Evolutionary conservation across 2,329 filamentous ascomycete genomes (phyloP).

Genomic region (Colletotrichum salicis): DNA sequence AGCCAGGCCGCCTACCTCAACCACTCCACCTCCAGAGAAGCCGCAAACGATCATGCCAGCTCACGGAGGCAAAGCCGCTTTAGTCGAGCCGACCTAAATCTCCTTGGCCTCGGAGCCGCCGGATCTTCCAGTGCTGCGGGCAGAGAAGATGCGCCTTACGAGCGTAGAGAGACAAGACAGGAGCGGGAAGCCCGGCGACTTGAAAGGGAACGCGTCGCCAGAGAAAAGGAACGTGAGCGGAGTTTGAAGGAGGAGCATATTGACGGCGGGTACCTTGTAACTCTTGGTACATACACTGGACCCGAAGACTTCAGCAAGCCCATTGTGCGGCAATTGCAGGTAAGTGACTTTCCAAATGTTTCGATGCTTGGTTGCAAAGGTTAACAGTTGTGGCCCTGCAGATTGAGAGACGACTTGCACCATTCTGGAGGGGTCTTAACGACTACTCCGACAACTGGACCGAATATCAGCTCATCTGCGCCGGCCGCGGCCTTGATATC

Average conservation of each 20-base stretch:
- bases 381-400: conserved; percentile 48
- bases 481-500: conserved; percentile 83
- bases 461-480: conserved; percentile 93
- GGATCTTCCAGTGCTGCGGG: conserved; percentile 50
- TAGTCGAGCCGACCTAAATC: conserved; percentile 58
- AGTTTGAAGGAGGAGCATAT: conserved; percentile 93
- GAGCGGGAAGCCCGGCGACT: conserved; percentile 88
- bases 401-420: conserved; percentile 92
- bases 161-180: conserved; percentile 86
- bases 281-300: conserved; percentile 91
- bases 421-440: conserved; percentile 94
- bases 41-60: conserved; percentile 15
- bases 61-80: conserved; percentile 36
- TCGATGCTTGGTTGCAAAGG: background rate
- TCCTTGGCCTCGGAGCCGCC: conserved; percentile 55
- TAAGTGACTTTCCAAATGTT: conserved; percentile 52
- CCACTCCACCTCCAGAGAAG: conserved; percentile 16
- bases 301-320: conserved; percentile 93
- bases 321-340: conserved; percentile 89
- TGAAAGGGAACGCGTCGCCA: conserved; percentile 80
- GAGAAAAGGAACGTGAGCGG: conserved; percentile 86
- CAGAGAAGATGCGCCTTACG: conserved; percentile 57
- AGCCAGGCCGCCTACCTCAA: conserved; percentile 29
- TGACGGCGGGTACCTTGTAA: conserved; percentile 94
- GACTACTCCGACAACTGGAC: conserved; percentile 91